Evolutionary conservation across 2,329 filamentous ascomycete genomes (phyloP).

Genomic region (Lecanosticta acicola): DNA sequence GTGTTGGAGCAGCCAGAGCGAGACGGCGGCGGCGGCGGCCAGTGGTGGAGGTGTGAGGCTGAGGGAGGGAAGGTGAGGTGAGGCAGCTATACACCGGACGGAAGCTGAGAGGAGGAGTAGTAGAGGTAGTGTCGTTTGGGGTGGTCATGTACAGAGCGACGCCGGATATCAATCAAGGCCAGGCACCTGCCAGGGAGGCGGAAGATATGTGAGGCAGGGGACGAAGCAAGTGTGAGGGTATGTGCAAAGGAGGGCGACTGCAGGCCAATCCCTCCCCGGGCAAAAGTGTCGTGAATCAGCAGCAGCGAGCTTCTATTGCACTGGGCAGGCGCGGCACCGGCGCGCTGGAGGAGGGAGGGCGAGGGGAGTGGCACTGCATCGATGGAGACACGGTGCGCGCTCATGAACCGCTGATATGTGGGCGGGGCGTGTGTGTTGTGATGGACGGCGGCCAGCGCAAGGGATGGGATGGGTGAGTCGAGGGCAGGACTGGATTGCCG

Average conservation of each 20-base stretch:
- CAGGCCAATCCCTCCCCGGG: conserved; percentile 22
- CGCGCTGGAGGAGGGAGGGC: conserved; percentile 2
- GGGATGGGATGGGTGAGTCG: too few relatives aligned
- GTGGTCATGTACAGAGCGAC: conserved; percentile 9
- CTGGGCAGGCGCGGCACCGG: too few relatives aligned
- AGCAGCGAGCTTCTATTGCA: not conserved
- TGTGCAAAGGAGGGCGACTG: conserved; percentile 18
- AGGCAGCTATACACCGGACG: not conserved
- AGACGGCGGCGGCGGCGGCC: not conserved
- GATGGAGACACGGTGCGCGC: conserved; percentile 4
- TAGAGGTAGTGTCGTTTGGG: not conserved
- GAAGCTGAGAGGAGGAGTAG: too few relatives aligned
- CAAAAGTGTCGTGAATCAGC: conserved; percentile 16
- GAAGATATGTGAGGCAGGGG: conserved; percentile 21
- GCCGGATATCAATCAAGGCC: conserved; percentile 15
- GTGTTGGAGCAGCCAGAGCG: not conserved
- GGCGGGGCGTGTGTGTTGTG: conserved; percentile 3
- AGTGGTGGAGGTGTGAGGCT: conserved; percentile 4
- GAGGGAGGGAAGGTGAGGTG: not conserved
- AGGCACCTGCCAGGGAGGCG: conserved; percentile 16
- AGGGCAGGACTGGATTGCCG: not conserved
- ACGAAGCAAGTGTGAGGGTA: conserved; percentile 18
- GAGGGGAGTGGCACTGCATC: conserved; percentile 9
- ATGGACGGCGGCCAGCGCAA: not conserved
- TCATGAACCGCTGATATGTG: conserved; percentile 9